Evolutionary conservation across 2,329 filamentous ascomycete species (phyloP), one percentile per base, ranked within the genome.

Genomic region (Fusarium sterilihyphosum): DNA sequence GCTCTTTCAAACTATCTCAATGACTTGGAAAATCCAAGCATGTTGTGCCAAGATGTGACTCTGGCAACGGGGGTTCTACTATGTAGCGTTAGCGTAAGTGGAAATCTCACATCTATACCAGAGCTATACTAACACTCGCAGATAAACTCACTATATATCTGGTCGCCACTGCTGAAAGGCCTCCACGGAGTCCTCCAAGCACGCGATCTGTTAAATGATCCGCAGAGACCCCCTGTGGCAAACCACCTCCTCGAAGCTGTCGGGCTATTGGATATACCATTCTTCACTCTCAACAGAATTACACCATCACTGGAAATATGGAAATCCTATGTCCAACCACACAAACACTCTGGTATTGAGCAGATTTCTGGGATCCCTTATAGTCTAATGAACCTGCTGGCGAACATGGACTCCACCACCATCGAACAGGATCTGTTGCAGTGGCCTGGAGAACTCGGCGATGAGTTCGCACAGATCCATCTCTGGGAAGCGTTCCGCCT

Each of bases 121-220:
- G 13, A 22, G 1, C 26, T 18, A 3, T 9, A 20, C 37, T 61
- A 8, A 61, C 2, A 17, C 22, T 18, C 2, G 13, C 6, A 53
- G 58, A 61, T 61, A 20, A 53, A 40, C 6, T 61, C 58, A 22
- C 58, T 61, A 6, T 61, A 61, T 33, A 53, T 58, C 40, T 61
- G 58, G 58, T 38, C 58, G 5, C 44, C 58, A 10, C 33, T 53
- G 16, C 6, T 61, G 20, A 61, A 61, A 14, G 58, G 58, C 8
- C 37, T 61, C 2, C 58, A 61, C 4, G 37, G 35, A 3, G 58
- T 61, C 9, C 58, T 61, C 6, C 46, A 61, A 26, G 33, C 46
- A 17, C 58, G 58, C 14, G 44, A 61, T 24, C 37, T 61, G 9
- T 18, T 61, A 1, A 35, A 41, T 4, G 13, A 53, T 14, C 17